A percentile compares a stretch with the other conserved stretches of the same genome.
phyloP scores from a whole-genome alignment of 768 basidiomycete genomes.

The Daedaleopsis nitida region DNA sequence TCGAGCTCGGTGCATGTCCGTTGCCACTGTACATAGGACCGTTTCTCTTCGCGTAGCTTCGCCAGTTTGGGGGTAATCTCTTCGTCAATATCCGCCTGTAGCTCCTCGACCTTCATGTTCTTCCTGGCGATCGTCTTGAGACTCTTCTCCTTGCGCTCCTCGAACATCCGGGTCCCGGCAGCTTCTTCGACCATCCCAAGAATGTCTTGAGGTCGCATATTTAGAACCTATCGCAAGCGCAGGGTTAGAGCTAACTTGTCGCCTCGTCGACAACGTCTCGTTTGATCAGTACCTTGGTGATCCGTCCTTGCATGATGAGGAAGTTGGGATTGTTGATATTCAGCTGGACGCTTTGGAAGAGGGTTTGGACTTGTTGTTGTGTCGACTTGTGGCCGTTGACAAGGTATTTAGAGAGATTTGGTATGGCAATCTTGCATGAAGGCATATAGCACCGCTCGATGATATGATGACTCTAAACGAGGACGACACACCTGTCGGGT shows the following conservation, averaged over 20 bases:
- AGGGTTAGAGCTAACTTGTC: no score
- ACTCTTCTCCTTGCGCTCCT: constrained; percentile 96
- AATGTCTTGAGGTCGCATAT: constrained; percentile 98
- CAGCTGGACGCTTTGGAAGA: constrained; percentile 96
- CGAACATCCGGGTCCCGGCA: constrained; percentile 98
- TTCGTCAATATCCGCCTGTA: constrained; percentile 75
- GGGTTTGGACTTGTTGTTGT: constrained; percentile 80
- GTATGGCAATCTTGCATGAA: constrained; percentile 77
- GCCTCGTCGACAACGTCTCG: no score
- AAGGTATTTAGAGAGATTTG: constrained; percentile 92
- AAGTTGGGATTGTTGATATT: constrained; percentile 99
- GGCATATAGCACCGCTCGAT: no score
- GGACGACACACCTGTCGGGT: constrained; percentile 84
- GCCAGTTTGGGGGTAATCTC: constrained; percentile 96
- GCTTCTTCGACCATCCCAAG: constrained; percentile 99
- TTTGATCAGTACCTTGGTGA: constrained; percentile 74
- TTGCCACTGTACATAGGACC: constrained; percentile 86
- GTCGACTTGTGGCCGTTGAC: constrained; percentile 93
- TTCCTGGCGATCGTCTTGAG: constrained; percentile 96
- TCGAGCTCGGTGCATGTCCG: constrained; percentile 89
- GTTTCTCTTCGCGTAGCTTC: constrained; percentile 86
- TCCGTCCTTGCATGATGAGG: constrained; percentile 99
- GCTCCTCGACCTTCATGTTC: constrained; percentile 92
- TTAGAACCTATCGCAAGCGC: constrained; percentile 62
- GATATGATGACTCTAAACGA: neutral